Base-by-base conservation (phyloP, 192 early-diverging fungal species). In the Paraglomus brasilianum region DNA sequence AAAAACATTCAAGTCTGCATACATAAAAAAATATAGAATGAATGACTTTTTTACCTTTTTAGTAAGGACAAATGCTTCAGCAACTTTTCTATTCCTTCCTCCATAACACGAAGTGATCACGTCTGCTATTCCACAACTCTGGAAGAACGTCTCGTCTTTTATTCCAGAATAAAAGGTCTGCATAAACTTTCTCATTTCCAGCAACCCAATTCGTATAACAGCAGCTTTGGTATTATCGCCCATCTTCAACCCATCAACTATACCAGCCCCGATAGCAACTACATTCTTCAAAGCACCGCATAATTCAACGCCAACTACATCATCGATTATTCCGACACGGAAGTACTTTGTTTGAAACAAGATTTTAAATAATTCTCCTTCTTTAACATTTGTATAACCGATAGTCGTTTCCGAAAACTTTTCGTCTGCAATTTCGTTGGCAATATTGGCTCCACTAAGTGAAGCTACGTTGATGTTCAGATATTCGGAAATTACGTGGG, bases 271-370 rank as follows among this genome's bases (percentile, higher is more conserved):
- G 59, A 99, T 87, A 15, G 97, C 97, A n/a, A 98, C 88, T 14
- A 98, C 88, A 85, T 98, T 98, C 82, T 99, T 99, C 41, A 99
- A 78, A 8, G 97, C 97, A 48, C 97, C 97, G 79, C 95, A 99
- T 40, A 99, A 82, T 82, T 99, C 95, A 38, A 96, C 94, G 59
- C 94, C 97, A 67, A 89, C 84, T 2, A 93, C 89, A 74, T 99
- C 97, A 53, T 87, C 72, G 40, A 93, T 85, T 57, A 90, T 88
- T 67, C 86, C 85, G 77, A 99, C 90, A 50, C 86, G 85, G 83
- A 97, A 99, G 72, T 95, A 92, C 11, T 84, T 82, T 8, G 93
- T 94, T 76, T 96, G 81, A 77, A 99, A 95, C 46, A 95, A 75
- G 64, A 87, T 82, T 52, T 86, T 74, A 79, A 91, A 97, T 44